A percentile compares a stretch with the other conserved stretches of the same genome.
These are phyloP conservation scores for Talaromyces liani DNA, from an alignment of 495 filamentous ascomycete genomes.

Conservation along the genomic window DNA sequence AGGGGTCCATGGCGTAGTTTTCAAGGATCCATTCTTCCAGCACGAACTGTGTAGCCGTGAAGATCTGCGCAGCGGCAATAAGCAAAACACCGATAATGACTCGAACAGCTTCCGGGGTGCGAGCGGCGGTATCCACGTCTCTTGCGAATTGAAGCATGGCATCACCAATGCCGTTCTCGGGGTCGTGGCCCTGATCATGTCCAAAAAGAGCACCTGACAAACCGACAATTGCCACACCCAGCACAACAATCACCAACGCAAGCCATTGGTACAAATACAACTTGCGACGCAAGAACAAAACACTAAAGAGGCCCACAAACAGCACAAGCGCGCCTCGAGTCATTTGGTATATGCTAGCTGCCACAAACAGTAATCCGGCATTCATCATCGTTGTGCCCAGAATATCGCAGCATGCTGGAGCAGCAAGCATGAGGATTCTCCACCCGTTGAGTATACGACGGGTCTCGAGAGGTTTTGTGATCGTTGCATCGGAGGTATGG, in stretches of 20 bases:
- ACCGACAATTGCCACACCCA: conserved; percentile 84
- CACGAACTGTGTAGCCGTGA: conserved; percentile 94
- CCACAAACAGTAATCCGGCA: conserved; percentile 85
- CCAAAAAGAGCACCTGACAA: conserved; percentile 76
- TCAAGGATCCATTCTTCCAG: conserved; percentile 92
- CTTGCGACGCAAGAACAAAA: conserved; percentile 74
- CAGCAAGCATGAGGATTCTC: conserved; percentile 67
- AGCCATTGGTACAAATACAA: conserved; percentile 83
- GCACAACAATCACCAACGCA: conserved; percentile 75
- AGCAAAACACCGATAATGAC: conserved; percentile 77
- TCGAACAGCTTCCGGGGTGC: conserved; percentile 53
- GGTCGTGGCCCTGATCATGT: conserved; percentile 46
- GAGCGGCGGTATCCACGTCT: conserved; percentile 19
- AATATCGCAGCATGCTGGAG: conserved; percentile 91
- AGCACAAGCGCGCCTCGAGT: conserved; percentile 88
- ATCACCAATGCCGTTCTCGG: conserved; percentile 17
- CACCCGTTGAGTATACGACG: conserved; percentile 58
- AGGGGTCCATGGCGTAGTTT: conserved; percentile 77
- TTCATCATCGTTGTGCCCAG: conserved; percentile 96
- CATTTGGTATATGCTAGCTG: conserved; percentile 97
- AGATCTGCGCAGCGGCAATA: conserved; percentile 91
- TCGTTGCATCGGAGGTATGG: background rate
- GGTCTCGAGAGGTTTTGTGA: conserved; percentile 9
- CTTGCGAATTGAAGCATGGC: conserved; percentile 19
- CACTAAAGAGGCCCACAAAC: conserved; percentile 92